Evolutionary conservation across 129 eudicot species (phyloP), one percentile per base, ranked within the genome.

Genomic region (Centrapalus pauciflorus): DNA sequence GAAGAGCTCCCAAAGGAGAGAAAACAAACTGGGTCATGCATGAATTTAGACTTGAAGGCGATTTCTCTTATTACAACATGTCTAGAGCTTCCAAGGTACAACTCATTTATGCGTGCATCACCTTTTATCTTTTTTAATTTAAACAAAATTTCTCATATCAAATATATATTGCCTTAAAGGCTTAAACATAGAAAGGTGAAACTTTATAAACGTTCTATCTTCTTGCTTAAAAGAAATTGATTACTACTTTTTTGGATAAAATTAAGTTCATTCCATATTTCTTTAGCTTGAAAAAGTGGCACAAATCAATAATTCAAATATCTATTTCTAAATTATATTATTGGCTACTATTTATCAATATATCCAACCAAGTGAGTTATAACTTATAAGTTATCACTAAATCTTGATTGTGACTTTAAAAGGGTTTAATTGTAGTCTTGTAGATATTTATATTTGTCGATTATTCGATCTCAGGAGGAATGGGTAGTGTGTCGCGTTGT

Each of bases 1-100:
- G 96, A 23, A 83, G 96, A 79, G 96, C 96, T 23, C 96, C 96
- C 0, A 89, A 83, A 70, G 96, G 96, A 55, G 90, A 81, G 67
- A 89, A 89, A 66, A 70, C 90, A 14, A 83, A 89, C 56, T 89
- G 96, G 96, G 96, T 89, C 40, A 89, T 89, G 96, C 96, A 89
- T 65, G 96, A 89, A 61, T 89, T 77, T 50, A 70, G 96, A 59
- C 94, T 89, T 10, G 94, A 89, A 74, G 96, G 96, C 23, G 80
- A 81, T 25, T 85, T 85, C 60, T 82, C 96, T 4, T 82, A 70
- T 66, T 81, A 85, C 78, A 89, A 89, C 76, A 76, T 89, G 71
- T 64, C 96, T 17, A 89, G 81, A 66, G 43, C 81, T 0, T 67
- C 96, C 2, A 89, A 85, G 90, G 96, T 89, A 68, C 19, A 56